A percentile compares a stretch with the other conserved stretches of the same genome.
Conservation (phyloP, 2,329 filamentous ascomycete genomes). For the Fusarium solani-melongenae region DNA sequence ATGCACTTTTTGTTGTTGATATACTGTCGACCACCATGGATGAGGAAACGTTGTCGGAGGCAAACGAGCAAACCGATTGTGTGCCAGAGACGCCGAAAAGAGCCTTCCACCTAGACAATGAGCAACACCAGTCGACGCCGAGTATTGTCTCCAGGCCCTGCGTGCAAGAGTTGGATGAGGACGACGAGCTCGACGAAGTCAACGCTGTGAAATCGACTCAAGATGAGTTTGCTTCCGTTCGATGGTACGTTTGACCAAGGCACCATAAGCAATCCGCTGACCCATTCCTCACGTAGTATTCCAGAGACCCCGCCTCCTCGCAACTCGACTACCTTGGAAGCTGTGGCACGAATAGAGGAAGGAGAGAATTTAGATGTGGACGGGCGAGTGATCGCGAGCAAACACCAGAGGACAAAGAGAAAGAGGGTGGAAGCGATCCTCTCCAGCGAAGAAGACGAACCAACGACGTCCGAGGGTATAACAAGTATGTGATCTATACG, state of each 20-base stretch:
- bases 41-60: background rate
- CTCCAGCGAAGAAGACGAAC: conserved; percentile 1
- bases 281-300: conserved; percentile 23
- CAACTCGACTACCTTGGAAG: background rate
- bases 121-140: background rate
- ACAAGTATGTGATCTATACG: background rate
- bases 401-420: conserved; percentile 8
- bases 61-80: too few relatives aligned
- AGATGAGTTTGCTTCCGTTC: conserved; percentile 29
- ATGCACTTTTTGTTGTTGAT: background rate
- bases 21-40: background rate
- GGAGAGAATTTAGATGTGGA: background rate
- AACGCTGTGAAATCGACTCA: background rate
- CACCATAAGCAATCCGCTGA: too few relatives aligned
- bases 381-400: background rate
- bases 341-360: background rate
- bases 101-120: background rate
- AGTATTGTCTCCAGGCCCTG: background rate
- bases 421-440: conserved; percentile 32
- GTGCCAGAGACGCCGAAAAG: background rate
- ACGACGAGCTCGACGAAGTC: background rate
- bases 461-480: background rate
- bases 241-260: conserved; percentile 16
- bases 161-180: background rate
- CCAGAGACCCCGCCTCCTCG: conserved; percentile 28